Conservation (phyloP, 352 stramenopile species). For the Phytopythium sindhum region DNA sequence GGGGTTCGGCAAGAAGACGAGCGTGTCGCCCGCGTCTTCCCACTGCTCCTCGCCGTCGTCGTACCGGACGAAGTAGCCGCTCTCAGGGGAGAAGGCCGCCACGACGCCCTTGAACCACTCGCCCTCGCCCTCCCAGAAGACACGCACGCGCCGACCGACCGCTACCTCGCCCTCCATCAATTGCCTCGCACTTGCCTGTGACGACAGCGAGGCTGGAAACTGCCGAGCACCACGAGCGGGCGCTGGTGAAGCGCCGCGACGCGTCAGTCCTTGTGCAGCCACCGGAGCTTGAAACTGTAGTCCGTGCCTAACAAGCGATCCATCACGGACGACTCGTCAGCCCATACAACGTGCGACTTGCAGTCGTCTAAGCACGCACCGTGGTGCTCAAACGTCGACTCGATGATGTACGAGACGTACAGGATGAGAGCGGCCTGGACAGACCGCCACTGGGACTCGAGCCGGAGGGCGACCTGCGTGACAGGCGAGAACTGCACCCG, state of each 20-base stretch:
- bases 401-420: conserved; percentile 38
- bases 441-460: conserved; percentile 25
- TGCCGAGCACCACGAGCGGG: background rate
- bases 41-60: conserved; percentile 78
- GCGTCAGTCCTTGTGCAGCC: background rate
- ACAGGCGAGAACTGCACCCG: conserved; percentile 24
- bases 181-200: too few relatives aligned
- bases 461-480: conserved; percentile 32
- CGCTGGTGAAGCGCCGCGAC: background rate
- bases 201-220: background rate
- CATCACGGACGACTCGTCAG: background rate
- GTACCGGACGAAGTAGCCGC: conserved; percentile 64
- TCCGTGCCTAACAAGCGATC: background rate
- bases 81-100: conserved; percentile 18
- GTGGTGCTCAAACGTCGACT: conserved; percentile 26
- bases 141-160: conserved; percentile 48
- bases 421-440: conserved; percentile 33
- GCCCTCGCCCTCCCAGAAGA: conserved; percentile 66
- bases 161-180: conserved; percentile 8
- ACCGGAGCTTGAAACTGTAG: conserved; percentile 2
- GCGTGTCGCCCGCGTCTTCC: conserved; percentile 32
- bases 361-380: conserved; percentile 12
- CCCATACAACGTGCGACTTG: background rate
- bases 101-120: conserved; percentile 71
- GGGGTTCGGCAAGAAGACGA: background rate